Percentiles rank a stretch among this genome's conserved stretches.
phyloP scores from a whole-genome alignment of 192 early-diverging fungal genomes.

The Entrophospora sp. region DNA sequence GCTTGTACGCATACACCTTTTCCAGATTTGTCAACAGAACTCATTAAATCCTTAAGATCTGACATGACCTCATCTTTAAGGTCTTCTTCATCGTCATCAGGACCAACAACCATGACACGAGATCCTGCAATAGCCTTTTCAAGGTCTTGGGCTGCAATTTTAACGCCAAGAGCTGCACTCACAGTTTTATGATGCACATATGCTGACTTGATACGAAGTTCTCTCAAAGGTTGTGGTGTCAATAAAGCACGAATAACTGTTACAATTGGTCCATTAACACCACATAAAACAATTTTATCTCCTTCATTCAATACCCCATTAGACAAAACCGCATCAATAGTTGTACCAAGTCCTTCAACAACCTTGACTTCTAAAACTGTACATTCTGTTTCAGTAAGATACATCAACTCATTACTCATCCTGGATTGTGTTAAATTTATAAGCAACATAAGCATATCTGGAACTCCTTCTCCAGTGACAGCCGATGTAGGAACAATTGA shows the following conservation, averaged over 20 bases:
- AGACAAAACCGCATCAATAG: slow-evolving; percentile 92
- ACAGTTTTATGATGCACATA: slow-evolving; percentile 95
- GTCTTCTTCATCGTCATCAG: slow-evolving; percentile 95
- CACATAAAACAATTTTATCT: slow-evolving; percentile 92
- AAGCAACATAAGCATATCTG: slow-evolving; percentile 89
- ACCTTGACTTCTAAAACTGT: slow-evolving; percentile 99
- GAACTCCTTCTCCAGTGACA: slow-evolving; percentile 96
- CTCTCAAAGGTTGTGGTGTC: slow-evolving; percentile 98
- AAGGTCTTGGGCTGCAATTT: slow-evolving; percentile 87
- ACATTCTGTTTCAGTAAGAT: slow-evolving; percentile 90
- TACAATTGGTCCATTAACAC: slow-evolving; percentile 87
- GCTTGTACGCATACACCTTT: slow-evolving; percentile 97
- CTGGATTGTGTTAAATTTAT: slow-evolving; percentile 87
- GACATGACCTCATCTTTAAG: slow-evolving; percentile 91
- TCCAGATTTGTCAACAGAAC: slow-evolving; percentile 72
- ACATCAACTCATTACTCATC: slow-evolving; percentile 95
- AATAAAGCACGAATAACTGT: slow-evolving; percentile 89
- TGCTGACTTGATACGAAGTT: slow-evolving; percentile 92
- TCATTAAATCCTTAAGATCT: slow-evolving; percentile 71
- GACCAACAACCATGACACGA: slow-evolving; percentile 82
- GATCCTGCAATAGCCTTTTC: slow-evolving; percentile 97
- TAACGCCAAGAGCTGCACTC: slow-evolving; percentile 95
- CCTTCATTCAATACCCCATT: slow-evolving; percentile 94
- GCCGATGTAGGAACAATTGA: slow-evolving; percentile 97
- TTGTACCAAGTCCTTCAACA: slow-evolving; percentile 95